phyloP scores from a whole-genome alignment of 768 basidiomycete species.

The Collybiopsis confluens region DNA sequence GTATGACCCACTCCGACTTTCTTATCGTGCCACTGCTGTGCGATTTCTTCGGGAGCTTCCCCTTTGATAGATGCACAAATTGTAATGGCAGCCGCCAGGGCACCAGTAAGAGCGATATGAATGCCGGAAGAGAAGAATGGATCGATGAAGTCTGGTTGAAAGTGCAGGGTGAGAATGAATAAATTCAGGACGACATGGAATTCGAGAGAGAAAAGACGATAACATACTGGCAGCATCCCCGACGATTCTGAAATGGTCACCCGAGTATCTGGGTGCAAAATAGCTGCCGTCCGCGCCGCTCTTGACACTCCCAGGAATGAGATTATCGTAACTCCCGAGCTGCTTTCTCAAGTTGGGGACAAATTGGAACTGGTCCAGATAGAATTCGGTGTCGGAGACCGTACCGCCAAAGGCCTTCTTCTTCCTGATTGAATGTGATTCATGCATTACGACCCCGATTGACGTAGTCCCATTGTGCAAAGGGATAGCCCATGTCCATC shows the following conservation, averaged over 20 bases:
- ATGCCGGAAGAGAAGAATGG: constrained; percentile 43
- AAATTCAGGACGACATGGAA: not conserved
- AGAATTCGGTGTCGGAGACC: too few species aligned
- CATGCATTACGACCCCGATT: constrained; percentile 46
- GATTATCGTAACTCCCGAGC: too few species aligned
- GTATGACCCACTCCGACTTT: constrained; percentile 32
- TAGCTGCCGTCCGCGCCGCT: too few species aligned
- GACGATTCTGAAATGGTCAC: constrained; percentile 31
- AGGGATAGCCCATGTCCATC: constrained; percentile 58
- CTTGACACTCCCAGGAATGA: too few species aligned
- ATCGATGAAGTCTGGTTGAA: constrained; percentile 36
- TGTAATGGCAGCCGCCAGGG: constrained; percentile 31
- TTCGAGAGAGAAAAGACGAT: too few species aligned
- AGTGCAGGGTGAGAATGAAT: too few species aligned
- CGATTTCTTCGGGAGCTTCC: constrained; percentile 23
- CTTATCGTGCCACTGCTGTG: constrained; percentile 28
- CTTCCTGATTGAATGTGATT: constrained; percentile 30
- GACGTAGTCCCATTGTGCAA: constrained; percentile 46
- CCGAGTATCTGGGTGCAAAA: too few species aligned
- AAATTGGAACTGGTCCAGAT: too few species aligned
- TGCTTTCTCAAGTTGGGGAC: too few species aligned
- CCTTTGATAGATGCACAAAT: constrained; percentile 32
- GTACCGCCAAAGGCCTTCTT: too few species aligned
- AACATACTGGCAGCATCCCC: constrained; percentile 37
- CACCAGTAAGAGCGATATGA: constrained; percentile 36